phyloP scores from a whole-genome alignment of 2,329 filamentous ascomycete genomes.

The Pseudogymnoascus sp. region DNA sequence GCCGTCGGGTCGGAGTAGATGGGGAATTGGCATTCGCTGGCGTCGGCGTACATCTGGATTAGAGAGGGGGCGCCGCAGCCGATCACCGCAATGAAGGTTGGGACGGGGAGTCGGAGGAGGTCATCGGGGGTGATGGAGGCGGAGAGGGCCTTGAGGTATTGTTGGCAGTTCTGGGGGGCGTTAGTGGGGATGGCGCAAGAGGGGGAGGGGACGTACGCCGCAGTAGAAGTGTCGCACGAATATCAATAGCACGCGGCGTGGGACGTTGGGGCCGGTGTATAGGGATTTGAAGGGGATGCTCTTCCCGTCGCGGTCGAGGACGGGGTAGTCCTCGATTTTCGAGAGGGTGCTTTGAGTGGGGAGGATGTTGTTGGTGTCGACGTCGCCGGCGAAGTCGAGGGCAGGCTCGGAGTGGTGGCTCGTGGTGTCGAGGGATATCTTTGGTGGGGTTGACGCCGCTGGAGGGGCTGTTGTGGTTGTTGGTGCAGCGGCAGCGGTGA shows the following conservation, averaged over 20 bases:
- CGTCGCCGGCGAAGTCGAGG: conserved; percentile 47
- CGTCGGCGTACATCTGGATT: conserved; percentile 42
- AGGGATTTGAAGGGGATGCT: conserved; percentile 26
- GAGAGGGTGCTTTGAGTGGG: conserved; percentile 42
- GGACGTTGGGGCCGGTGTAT: conserved; percentile 28
- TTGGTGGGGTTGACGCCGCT: neutral
- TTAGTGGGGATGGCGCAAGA: neutral
- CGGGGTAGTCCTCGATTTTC: conserved; percentile 37
- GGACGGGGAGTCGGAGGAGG: conserved; percentile 26
- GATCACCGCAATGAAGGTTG: conserved; percentile 40
- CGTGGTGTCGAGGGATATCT: neutral
- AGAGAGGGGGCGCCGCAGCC: conserved; percentile 49
- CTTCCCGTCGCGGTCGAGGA: conserved; percentile 27
- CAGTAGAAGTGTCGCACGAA: conserved; percentile 34
- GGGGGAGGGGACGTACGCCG: conserved; percentile 20
- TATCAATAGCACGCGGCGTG: conserved; percentile 27
- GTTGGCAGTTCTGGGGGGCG: conserved; percentile 27
- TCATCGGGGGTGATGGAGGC: conserved; percentile 23
- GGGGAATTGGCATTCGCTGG: conserved; percentile 44
- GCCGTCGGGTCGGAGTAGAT: conserved; percentile 50
- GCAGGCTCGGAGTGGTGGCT: conserved; percentile 17
- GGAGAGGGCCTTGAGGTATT: conserved; percentile 27
- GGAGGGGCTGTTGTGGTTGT: neutral
- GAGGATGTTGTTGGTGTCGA: conserved; percentile 47
- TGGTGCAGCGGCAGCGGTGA: neutral